Conservation (phyloP, 257 asterid species). For the Capsicum chinense region DNA sequence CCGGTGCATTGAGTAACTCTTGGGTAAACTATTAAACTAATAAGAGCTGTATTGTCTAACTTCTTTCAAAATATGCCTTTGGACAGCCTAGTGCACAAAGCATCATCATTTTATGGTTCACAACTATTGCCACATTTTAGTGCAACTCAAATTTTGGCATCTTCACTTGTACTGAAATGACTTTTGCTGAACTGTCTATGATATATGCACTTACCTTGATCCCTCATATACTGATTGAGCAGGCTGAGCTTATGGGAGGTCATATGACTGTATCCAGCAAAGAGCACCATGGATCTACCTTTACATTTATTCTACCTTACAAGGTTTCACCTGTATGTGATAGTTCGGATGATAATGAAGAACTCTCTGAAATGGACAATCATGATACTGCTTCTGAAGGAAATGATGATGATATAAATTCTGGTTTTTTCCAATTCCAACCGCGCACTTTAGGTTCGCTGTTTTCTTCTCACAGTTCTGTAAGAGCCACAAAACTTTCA, state of each 20-base stretch:
- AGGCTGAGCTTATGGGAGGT: constrained; percentile 99
- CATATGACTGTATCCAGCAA: constrained; percentile 70
- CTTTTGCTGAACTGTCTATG: background rate
- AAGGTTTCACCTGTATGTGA: constrained; percentile 63
- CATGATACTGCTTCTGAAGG: constrained; percentile 51
- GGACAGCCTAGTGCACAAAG: no score
- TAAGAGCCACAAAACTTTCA: constrained; percentile 51
- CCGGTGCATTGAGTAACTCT: no score
- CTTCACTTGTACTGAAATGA: background rate
- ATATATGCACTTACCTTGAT: constrained; percentile 15
- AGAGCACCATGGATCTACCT: constrained; percentile 78
- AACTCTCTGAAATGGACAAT: constrained; percentile 57
- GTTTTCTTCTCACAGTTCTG: constrained; percentile 58
- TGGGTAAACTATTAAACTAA: no score
- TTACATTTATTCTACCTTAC: constrained; percentile 78
- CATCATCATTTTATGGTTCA: background rate
- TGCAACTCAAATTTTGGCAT: background rate
- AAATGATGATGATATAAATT: constrained; percentile 63
- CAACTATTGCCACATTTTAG: background rate
- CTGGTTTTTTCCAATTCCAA: constrained; percentile 70
- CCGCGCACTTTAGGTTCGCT: constrained; percentile 75
- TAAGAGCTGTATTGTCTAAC: no score
- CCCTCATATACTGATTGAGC: constrained; percentile 22
- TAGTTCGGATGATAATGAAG: constrained; percentile 72
- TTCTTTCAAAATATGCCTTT: no score